Evolutionary conservation across 1,284 basidiomycete genomes (phyloP), one percentile per base, ranked within the genome.

Genomic region (Microbotryomycetes sp.): DNA sequence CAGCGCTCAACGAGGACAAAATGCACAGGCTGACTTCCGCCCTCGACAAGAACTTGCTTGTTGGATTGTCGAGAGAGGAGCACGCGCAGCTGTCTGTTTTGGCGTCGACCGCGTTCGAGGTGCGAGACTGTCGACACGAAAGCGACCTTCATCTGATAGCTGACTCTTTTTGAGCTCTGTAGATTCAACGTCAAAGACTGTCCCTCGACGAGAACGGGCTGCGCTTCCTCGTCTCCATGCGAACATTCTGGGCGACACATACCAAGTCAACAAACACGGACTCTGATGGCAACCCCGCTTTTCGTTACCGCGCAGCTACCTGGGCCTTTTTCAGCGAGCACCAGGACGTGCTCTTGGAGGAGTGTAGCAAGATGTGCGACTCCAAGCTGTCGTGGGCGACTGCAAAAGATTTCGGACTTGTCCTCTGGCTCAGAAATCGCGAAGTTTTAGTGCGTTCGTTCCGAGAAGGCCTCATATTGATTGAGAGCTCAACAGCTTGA

Each of bases 281-380:
- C n/a, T n/a, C n/a, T n/a, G n/a, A n/a, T 24, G 5, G 27, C 23
- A 23, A 28, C 21, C 47, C 54, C 7, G 53, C 6, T 6, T 29
- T 26, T 13, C 15, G 27, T 23, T 93, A 89, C 74, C 84, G 91
- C 45, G 93, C 97, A 73, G 89, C 93, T 77, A 81, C 94, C 9
- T 97, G 92, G 91, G 93, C 92, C 0, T 91, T 87, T 70, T 88
- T 94, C 72, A 96, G 91, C 73, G 88, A 94, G 74, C 89, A 85
- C 70, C 91, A 97, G 71, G 89, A 88, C 24, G 75, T 94, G 45
- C 76, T 97, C 15, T 74, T 97, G 35, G 79, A 81, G 26, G 84
- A 85, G 2, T 86, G 89, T 1, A 81, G 81, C 3, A 75, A 82
- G 9, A 85, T 88, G 5, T 91, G 88, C 68, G 81, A 80, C 24